Base-by-base conservation (phyloP, 2,329 filamentous ascomycete species). In the Malbranchea zuffiana region DNA sequence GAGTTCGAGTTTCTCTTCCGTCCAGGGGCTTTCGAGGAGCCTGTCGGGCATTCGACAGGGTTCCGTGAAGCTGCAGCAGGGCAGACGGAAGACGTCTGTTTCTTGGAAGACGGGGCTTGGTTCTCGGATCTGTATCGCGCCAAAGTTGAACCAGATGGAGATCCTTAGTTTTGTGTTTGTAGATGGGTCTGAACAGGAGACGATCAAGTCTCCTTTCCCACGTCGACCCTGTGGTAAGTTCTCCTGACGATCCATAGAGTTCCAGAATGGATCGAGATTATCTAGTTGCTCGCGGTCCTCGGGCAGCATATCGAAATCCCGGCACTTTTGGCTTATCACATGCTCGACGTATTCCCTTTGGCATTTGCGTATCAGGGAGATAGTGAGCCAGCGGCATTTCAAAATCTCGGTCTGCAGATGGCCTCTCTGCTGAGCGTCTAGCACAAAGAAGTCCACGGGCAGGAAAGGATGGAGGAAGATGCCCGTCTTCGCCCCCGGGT, bases 351-450 rank as follows among this genome's bases (percentile, higher is more conserved):
- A 61, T 23, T 61, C 54, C 6, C 47, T 44, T 36, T 64, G 60
- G 43, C 62, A 65, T 32, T 49, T 51, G 17, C 61, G 54, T 19
- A 64, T 49, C 15, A 65, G 42, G 1, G 48, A 37, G 7, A 60
- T 34, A 0, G 57, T 65, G 37, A 57, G 63, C 63, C 63, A 67
- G 16, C 54, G 52, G 40, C 57, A 63, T 8, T 47, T 40, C 6
- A 65, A 48, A 6, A 66, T 52, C 3, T 41, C 39, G 5, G 47
- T 52, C 41, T 65, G 63, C 12, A 67, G 47, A 4, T 47, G 34
- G 8, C 49, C 44, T 11, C 58, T 48, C 26, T 61, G 46, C 23
- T 47, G 23, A 12, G 39, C 37, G 1, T 44, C 47, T n/a, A 63
- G 34, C 0, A 44, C 44, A 42, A 55, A 58, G 39, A 55, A 59